These are phyloP conservation scores for Podospora pseudopauciseta DNA, from an alignment of 495 filamentous ascomycete species.

Conservation along the genomic window DNA sequence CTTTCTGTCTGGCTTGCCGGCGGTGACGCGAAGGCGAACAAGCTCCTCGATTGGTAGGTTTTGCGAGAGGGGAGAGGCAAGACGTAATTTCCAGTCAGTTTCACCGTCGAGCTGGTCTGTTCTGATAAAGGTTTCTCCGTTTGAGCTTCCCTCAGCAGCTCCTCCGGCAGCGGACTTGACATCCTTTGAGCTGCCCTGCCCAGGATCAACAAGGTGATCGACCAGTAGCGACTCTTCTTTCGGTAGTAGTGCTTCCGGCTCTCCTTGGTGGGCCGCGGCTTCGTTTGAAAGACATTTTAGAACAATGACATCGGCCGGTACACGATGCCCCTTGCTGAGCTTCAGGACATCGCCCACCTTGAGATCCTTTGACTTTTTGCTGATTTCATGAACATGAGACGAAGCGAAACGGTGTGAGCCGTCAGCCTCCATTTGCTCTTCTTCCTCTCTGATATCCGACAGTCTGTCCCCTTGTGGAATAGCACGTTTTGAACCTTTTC, in stretches of 20 bases:
- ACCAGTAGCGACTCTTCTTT: slow-evolving; percentile 40
- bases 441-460: slow-evolving; percentile 52
- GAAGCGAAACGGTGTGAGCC: slow-evolving; percentile 36
- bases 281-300: slow-evolving; percentile 78
- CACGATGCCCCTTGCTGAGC: slow-evolving; percentile 81
- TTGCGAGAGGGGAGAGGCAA: slow-evolving; percentile 83
- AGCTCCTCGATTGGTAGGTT: slow-evolving; percentile 63
- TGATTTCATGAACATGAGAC: slow-evolving; percentile 56
- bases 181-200: slow-evolving; percentile 27
- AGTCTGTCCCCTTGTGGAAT: slow-evolving; percentile 42
- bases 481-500: slow-evolving; percentile 31
- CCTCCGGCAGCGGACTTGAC: slow-evolving; percentile 6
- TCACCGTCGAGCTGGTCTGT: slow-evolving; percentile 98
- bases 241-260: slow-evolving; percentile 26
- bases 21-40: slow-evolving; percentile 69
- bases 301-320: slow-evolving; percentile 93
- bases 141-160: slow-evolving; percentile 33
- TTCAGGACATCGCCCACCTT: slow-evolving; percentile 94
- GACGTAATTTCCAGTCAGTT: slow-evolving; percentile 95
- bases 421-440: slow-evolving; percentile 48
- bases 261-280: slow-evolving; percentile 25
- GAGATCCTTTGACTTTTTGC: slow-evolving; percentile 80
- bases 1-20: slow-evolving; percentile 81
- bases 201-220: slow-evolving; percentile 32
- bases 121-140: slow-evolving; percentile 91